Evolutionary conservation across 2,329 filamentous ascomycete genomes (phyloP).

Genomic region (Cladophialophora exuberans): DNA sequence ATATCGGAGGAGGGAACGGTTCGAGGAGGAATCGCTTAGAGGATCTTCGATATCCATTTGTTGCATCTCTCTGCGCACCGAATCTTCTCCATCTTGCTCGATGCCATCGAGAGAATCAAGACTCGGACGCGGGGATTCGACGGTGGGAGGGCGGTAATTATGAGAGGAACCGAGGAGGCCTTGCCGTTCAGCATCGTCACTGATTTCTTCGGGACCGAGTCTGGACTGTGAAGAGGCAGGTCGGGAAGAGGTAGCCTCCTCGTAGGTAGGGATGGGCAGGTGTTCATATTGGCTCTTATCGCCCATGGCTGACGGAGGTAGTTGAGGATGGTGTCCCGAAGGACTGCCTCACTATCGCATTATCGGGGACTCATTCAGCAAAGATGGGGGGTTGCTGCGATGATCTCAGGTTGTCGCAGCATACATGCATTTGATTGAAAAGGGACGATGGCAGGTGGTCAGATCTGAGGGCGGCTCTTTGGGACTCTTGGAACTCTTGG

Average conservation of each 20-base stretch:
- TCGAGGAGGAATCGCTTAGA: conserved; percentile 36
- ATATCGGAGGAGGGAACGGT: conserved; percentile 47
- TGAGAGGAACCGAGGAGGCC: conserved; percentile 63
- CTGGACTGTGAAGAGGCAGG: conserved; percentile 54
- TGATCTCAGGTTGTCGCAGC: background rate
- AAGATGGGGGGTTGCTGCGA: conserved; percentile 1
- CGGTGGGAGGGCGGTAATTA: conserved; percentile 78
- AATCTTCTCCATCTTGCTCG: conserved; percentile 60
- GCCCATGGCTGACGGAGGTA: conserved; percentile 41
- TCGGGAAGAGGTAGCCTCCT: conserved; percentile 72
- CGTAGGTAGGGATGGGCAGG: conserved; percentile 79
- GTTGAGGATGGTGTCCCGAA: conserved; percentile 28
- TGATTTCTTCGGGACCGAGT: conserved; percentile 61
- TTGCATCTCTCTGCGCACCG: conserved; percentile 79
- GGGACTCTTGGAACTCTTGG: too few species aligned
- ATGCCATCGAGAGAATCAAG: conserved; percentile 60
- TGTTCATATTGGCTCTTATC: conserved; percentile 62
- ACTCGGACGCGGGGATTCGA: conserved; percentile 74
- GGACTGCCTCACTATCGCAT: conserved; percentile 26
- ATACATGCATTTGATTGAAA: background rate
- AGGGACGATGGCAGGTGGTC: background rate
- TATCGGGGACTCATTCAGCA: conserved; percentile 20
- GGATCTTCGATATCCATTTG: conserved; percentile 86
- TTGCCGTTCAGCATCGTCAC: conserved; percentile 75
- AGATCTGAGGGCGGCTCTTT: too few species aligned